phyloP scores from a whole-genome alignment of 2,329 filamentous ascomycete genomes.

The Arthrobotrys conoides region DNA sequence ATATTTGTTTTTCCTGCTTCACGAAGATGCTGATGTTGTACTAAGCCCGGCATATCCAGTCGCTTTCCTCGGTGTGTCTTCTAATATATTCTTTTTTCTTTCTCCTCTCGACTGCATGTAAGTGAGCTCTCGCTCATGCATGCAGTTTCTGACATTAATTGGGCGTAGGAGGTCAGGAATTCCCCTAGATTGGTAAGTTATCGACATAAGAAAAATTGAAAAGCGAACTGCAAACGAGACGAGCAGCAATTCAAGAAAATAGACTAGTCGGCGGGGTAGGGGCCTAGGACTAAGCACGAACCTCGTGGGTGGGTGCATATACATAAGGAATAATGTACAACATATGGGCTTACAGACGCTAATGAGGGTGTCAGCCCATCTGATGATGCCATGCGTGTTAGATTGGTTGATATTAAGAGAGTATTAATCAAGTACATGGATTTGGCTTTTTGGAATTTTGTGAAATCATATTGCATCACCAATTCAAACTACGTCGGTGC shows the following conservation, averaged over 20 bases:
- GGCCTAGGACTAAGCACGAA: slow-evolving; percentile 25
- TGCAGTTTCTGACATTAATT: slow-evolving; percentile 18
- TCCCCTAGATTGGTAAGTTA: slow-evolving; percentile 25
- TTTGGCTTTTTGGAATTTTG: background rate
- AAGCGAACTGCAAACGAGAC: background rate
- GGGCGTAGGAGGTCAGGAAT: slow-evolving; percentile 33
- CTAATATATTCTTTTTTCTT: background rate
- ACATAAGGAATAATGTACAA: slow-evolving; percentile 25
- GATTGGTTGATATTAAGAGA: slow-evolving; percentile 11
- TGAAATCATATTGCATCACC: slow-evolving; percentile 29
- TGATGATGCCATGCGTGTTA: slow-evolving; percentile 31
- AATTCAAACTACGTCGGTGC: background rate
- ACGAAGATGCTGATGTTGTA: slow-evolving; percentile 7
- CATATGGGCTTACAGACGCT: slow-evolving; percentile 29
- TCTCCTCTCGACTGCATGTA: slow-evolving; percentile 14
- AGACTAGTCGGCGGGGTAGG: slow-evolving; percentile 23
- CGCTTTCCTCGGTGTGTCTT: slow-evolving; percentile 13
- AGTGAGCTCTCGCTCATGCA: slow-evolving; percentile 47
- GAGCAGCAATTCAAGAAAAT: background rate
- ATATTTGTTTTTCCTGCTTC: slow-evolving; percentile 18
- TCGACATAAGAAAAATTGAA: slow-evolving; percentile 18
- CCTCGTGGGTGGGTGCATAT: slow-evolving; percentile 21
- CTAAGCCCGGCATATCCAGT: slow-evolving; percentile 19
- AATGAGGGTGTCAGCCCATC: slow-evolving; percentile 30
- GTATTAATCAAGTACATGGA: slow-evolving; percentile 17